phyloP scores from a whole-genome alignment of 2,329 filamentous ascomycete genomes.

The Scolecobasidium constrictum region DNA sequence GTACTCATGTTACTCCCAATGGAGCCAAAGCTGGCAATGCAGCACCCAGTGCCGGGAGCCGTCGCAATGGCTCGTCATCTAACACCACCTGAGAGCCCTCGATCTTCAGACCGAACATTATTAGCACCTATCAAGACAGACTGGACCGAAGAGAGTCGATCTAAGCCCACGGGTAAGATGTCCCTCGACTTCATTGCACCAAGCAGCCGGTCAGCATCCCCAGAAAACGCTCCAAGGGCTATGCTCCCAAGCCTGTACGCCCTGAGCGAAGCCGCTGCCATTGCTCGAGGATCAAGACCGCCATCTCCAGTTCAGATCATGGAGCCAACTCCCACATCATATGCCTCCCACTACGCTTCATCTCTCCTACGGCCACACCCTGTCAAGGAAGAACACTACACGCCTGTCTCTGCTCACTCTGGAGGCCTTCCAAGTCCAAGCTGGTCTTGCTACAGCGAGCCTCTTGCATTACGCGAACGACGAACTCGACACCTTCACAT shows the following conservation, averaged over 20 bases:
- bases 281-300: slow-evolving; percentile 4
- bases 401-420: not conserved
- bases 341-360: slow-evolving; percentile 1
- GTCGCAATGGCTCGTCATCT: slow-evolving; percentile 4
- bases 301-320: not conserved
- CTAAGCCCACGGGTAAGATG: slow-evolving; percentile 4
- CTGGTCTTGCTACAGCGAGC: not conserved
- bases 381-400: not conserved
- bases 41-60: not conserved
- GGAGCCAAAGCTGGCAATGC: not conserved
- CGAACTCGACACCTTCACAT: no score
- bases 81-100: slow-evolving; percentile 8
- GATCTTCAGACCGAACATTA: slow-evolving; percentile 1
- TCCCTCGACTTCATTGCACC: slow-evolving; percentile 10
- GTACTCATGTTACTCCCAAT: not conserved
- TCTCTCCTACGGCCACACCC: not conserved
- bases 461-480: no score
- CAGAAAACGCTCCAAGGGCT: not conserved
- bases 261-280: slow-evolving; percentile 5
- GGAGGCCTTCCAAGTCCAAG: not conserved
- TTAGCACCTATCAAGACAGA: not conserved
- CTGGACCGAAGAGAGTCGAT: not conserved
- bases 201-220: slow-evolving; percentile 1
- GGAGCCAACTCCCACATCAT: not conserved
- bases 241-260: slow-evolving; percentile 2